A percentile compares a stretch with the other conserved stretches of the same genome.
These are phyloP conservation scores for Saccharomyces kudriavzevii DNA, from an alignment of 805 yeast genomes.

Conservation along the genomic window DNA sequence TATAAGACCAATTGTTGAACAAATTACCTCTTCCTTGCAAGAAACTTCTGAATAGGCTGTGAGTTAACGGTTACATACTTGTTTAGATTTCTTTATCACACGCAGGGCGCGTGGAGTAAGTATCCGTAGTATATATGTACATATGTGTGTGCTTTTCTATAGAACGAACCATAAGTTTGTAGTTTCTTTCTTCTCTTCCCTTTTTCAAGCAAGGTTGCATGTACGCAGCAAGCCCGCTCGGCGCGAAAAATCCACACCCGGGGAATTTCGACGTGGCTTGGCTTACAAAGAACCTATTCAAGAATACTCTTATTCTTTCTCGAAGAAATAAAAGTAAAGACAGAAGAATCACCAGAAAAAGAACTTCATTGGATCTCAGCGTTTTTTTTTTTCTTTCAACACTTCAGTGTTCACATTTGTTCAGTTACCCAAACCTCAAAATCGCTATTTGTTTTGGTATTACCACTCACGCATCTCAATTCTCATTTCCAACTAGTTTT, in stretches of 20 bases:
- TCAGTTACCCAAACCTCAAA: background rate
- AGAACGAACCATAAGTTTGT: background rate
- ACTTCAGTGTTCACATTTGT: background rate
- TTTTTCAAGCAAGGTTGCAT: background rate
- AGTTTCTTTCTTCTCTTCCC: background rate
- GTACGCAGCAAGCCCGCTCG: background rate
- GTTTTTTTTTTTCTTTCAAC: background rate
- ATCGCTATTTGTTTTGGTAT: background rate
- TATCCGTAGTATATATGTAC: background rate
- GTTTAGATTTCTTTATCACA: background rate
- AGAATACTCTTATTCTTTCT: background rate
- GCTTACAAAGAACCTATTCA: background rate
- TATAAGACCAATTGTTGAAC: conserved; percentile 36
- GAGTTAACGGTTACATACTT: background rate
- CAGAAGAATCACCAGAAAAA: background rate
- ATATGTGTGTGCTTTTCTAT: background rate
- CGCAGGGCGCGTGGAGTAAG: background rate
- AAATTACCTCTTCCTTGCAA: conserved; percentile 22
- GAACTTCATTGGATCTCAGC: background rate
- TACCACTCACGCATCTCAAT: background rate
- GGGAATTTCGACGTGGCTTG: background rate
- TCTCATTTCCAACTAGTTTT: background rate
- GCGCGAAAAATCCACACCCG: background rate
- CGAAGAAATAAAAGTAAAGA: background rate
- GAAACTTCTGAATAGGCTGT: background rate